phyloP scores from a whole-genome alignment of 306 rosid genomes.

The Morella rubra region DNA sequence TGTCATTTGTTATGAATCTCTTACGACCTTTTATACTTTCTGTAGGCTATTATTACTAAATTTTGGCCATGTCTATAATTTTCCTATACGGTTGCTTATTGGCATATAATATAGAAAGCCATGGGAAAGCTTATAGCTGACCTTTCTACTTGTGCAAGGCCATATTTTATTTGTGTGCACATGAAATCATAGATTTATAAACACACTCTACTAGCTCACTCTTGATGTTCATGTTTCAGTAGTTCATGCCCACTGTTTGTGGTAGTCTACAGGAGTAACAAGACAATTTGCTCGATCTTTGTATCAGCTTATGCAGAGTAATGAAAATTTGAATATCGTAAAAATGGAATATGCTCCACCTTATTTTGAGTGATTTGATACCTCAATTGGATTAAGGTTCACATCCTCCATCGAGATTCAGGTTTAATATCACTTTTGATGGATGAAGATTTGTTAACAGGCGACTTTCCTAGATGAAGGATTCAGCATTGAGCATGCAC shows the following conservation, averaged over 20 bases:
- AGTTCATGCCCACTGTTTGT: neutral
- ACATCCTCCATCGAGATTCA: slow-evolving; percentile 1
- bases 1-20: neutral
- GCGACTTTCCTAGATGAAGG: slow-evolving; percentile 93
- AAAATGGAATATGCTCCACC: neutral
- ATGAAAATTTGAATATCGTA: neutral
- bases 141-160: neutral
- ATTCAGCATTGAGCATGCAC: slow-evolving; percentile 75
- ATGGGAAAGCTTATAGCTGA: neutral
- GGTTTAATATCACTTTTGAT: slow-evolving; percentile 22
- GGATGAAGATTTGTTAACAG: slow-evolving; percentile 38
- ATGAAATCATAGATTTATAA: neutral
- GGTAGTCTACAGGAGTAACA: neutral
- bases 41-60: neutral
- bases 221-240: neutral
- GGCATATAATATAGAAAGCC: neutral
- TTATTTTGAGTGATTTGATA: neutral
- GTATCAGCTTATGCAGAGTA: neutral
- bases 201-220: neutral
- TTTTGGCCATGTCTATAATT: neutral
- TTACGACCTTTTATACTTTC: neutral
- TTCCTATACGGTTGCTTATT: neutral
- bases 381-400: neutral
- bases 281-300: neutral
- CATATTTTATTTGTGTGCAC: neutral